Evolutionary conservation across 352 stramenopile species (phyloP).

Genomic region (Phytophthora kernoviae): DNA sequence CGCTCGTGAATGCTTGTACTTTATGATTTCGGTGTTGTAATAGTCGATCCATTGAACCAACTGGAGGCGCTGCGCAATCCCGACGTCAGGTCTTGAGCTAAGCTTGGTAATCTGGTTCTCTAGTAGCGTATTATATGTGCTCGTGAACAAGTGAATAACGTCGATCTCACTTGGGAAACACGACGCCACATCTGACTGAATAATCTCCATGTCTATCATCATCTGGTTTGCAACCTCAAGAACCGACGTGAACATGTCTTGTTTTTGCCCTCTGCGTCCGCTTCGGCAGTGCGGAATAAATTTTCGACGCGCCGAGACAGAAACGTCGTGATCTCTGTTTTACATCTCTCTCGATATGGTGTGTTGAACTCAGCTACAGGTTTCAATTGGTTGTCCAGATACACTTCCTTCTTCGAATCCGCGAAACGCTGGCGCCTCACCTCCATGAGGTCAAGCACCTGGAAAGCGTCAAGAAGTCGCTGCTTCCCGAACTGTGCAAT

Average conservation of each 20-base stretch:
- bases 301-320: constrained; percentile 58
- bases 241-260: constrained; percentile 65
- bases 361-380: constrained; percentile 48
- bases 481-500: constrained; percentile 79
- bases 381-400: constrained; percentile 72
- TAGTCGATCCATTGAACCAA: constrained; percentile 90
- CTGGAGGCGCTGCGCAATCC: constrained; percentile 76
- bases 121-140: constrained; percentile 76
- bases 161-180: constrained; percentile 84
- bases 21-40: constrained; percentile 87
- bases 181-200: constrained; percentile 69
- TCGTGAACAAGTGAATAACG: constrained; percentile 76
- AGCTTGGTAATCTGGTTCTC: constrained; percentile 72
- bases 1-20: constrained; percentile 75
- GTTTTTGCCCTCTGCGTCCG: constrained; percentile 47
- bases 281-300: constrained; percentile 68
- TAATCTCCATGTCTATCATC: constrained; percentile 80
- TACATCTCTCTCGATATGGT: constrained; percentile 59
- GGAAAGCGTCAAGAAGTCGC: constrained; percentile 69
- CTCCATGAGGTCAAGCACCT: constrained; percentile 82
- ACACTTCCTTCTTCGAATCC: constrained; percentile 58
- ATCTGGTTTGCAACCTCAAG: constrained; percentile 74
- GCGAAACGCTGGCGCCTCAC: constrained; percentile 52
- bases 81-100: constrained; percentile 60
- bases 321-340: constrained; percentile 61